Base-by-base conservation (phyloP, 306 rosid species). In the Quillaja saponaria region DNA sequence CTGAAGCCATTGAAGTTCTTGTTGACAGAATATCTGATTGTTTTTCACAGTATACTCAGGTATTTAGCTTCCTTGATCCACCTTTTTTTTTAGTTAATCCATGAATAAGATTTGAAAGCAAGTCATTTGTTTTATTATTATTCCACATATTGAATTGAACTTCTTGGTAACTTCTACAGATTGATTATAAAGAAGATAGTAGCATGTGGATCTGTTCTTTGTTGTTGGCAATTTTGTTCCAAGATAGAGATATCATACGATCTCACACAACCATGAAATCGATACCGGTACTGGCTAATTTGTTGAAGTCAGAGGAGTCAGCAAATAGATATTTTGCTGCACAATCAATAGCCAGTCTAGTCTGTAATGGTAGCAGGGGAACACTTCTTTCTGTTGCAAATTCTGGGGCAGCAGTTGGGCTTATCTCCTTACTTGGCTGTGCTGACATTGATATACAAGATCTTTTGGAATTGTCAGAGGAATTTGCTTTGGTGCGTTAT, bases 361-460 rank as follows among this genome's bases (percentile, higher is more conserved):
- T 94, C 73, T 94, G 96, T 75, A 89, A 94, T 72, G 99, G 99
- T 63, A 94, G 97, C 82, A 76, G 99, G 81, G 99, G 99, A 59
- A 94, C 99, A 55, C 96, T 94, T 66, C 73, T 94, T 45, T 94
- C 99, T 37, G 96, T 94, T 55, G 90, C 99, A 35, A 94, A 94
- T 80, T 94, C 99, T 62, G 96, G 99, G 63, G 97, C 99, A 47
- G 99, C 99, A 1, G 86, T 85, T 49, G 97, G 99, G 74, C 87
- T 94, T 28, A 89, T 94, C 69, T 85, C 99, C 34, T 76, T 94
- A 67, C 99, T 94, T 63, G 99, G 97, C 68, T 83, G 97, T 73
- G 96, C 97, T 20, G 95, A 94, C 71, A 81, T 40, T 71, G 99
- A 94, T 73, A 89, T 94, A 61, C 83, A 74, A 61, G 95, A 94